phyloP scores from a whole-genome alignment of 2,329 filamentous ascomycete genomes.

The Rhynchosporium secalis region DNA sequence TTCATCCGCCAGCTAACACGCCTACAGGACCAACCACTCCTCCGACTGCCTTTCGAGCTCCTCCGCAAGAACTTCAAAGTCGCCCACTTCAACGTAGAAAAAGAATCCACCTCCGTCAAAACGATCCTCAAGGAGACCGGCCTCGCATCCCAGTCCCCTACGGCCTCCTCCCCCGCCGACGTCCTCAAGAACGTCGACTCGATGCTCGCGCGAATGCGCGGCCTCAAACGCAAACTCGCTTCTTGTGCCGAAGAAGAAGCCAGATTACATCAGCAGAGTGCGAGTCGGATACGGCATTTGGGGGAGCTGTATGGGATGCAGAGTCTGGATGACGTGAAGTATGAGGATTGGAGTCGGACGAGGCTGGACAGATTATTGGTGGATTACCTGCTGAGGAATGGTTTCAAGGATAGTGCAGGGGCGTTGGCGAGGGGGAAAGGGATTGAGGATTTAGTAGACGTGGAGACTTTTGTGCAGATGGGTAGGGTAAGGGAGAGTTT shows the following conservation, averaged over 20 bases:
- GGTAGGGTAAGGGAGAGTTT: constrained; percentile 75
- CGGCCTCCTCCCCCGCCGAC: constrained; percentile 68
- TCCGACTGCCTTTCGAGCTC: constrained; percentile 89
- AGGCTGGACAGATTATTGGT: constrained; percentile 82
- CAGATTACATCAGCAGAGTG: constrained; percentile 71
- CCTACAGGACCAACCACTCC: constrained; percentile 82
- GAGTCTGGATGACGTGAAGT: constrained; percentile 85
- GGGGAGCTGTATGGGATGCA: constrained; percentile 78
- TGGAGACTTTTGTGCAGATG: constrained; percentile 84
- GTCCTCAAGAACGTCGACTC: constrained; percentile 79
- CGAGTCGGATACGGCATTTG: constrained; percentile 77
- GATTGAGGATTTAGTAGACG: constrained; percentile 81
- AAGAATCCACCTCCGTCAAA: constrained; percentile 64
- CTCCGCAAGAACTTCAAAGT: constrained; percentile 92
- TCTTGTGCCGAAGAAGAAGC: constrained; percentile 77
- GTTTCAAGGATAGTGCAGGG: constrained; percentile 75
- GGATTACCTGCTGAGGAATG: constrained; percentile 87
- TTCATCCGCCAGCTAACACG: constrained; percentile 22
- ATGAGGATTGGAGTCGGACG: constrained; percentile 84
- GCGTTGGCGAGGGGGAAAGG: constrained; percentile 72
- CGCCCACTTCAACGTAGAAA: constrained; percentile 74
- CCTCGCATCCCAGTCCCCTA: constrained; percentile 43
- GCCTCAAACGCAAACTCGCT: constrained; percentile 83
- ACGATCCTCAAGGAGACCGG: constrained; percentile 62
- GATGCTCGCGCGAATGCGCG: constrained; percentile 83